Percentiles rank a stretch among this genome's conserved stretches.
These are phyloP conservation scores for Coleophoma cylindrospora DNA, from an alignment of 2,329 filamentous ascomycete genomes.

Conservation along the genomic window DNA sequence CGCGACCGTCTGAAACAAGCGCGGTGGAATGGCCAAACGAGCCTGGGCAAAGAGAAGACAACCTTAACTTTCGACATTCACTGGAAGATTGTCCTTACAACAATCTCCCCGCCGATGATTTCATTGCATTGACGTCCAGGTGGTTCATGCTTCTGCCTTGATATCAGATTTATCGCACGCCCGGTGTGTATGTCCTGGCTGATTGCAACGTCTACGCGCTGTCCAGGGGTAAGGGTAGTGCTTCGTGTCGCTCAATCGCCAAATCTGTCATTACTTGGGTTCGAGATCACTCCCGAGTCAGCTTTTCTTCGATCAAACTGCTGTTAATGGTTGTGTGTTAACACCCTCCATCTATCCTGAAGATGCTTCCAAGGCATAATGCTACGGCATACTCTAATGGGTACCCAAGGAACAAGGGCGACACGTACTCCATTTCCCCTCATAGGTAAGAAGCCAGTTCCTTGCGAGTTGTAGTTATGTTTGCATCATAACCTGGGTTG, in stretches of 20 bases:
- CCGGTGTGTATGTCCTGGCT: conserved; percentile 10
- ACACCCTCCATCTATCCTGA: conserved; percentile 23
- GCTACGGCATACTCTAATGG: conserved; percentile 74
- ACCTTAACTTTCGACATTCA: no score
- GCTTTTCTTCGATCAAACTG: background rate
- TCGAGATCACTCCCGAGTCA: background rate
- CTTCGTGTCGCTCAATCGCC: background rate
- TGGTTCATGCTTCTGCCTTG: background rate
- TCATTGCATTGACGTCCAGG: background rate
- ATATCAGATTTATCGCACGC: conserved; percentile 1
- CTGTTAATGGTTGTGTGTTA: conserved; percentile 41
- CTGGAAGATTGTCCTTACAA: background rate
- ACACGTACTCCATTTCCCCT: conserved; percentile 80
- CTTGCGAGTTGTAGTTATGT: conserved; percentile 2
- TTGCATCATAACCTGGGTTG: no score
- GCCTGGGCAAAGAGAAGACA: no score
- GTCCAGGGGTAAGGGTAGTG: background rate
- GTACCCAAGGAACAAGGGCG: conserved; percentile 64
- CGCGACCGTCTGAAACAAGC: no score
- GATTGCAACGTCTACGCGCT: background rate
- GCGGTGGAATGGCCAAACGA: no score
- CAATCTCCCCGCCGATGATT: background rate
- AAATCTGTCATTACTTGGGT: background rate
- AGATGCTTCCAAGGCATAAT: conserved; percentile 84
- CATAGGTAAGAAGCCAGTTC: conserved; percentile 61